Evolutionary conservation across 2,329 filamentous ascomycete genomes (phyloP).

Genomic region (Ascochyta koolunga): DNA sequence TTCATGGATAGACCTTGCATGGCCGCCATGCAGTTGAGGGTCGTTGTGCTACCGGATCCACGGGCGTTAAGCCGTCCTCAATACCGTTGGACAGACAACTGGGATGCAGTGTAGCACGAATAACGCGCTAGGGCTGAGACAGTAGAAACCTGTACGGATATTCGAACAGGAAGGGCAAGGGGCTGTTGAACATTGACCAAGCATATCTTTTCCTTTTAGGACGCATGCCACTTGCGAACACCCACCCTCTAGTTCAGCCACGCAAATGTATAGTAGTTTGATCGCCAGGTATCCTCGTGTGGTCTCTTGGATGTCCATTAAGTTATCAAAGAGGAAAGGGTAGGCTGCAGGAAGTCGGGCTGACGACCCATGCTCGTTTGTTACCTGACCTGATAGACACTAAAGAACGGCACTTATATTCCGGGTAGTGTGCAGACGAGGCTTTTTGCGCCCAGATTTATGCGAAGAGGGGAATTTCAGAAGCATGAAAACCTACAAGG

Average conservation of each 20-base stretch:
- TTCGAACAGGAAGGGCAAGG: not conserved
- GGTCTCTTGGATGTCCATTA: not conserved
- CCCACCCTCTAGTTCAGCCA: not conserved
- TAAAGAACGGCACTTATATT: not conserved
- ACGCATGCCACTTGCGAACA: not conserved
- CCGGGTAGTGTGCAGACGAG: not conserved
- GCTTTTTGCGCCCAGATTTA: not conserved
- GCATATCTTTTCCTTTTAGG: conserved; percentile 1
- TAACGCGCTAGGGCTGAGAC: conserved; percentile 4
- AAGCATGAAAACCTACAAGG: not conserved
- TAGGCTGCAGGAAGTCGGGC: not conserved
- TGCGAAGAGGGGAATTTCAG: conserved; percentile 12
- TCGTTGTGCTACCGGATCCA: conserved; percentile 11
- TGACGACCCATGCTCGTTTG: not conserved
- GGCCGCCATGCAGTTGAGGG: conserved; percentile 16
- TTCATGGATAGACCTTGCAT: conserved; percentile 15
- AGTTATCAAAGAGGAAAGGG: not conserved
- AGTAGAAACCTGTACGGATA: not conserved
- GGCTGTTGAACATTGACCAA: not conserved
- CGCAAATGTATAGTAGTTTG: not conserved
- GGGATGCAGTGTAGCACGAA: conserved; percentile 8
- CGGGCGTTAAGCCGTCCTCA: conserved; percentile 1
- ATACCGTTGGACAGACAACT: conserved; percentile 17
- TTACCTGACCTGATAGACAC: not conserved
- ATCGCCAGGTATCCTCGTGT: not conserved